Conservation (phyloP, 257 asterid genomes). For the Primulina huaijiensis region DNA sequence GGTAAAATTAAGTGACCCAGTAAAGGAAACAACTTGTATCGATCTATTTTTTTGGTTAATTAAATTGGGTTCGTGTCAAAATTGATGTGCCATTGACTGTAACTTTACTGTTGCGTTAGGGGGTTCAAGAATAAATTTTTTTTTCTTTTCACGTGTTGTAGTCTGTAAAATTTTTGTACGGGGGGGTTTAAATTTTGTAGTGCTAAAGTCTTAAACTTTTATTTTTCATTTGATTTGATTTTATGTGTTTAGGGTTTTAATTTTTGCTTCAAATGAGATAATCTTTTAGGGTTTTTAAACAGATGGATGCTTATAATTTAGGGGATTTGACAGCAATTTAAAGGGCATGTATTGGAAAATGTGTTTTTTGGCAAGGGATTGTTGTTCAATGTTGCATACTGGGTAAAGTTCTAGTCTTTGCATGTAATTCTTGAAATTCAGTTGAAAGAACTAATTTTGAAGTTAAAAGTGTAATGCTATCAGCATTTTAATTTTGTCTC, state of each 20-base stretch:
- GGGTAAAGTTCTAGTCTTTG: slow-evolving; percentile 34
- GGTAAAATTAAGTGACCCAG: slow-evolving; percentile 8
- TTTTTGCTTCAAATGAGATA: slow-evolving; percentile 19
- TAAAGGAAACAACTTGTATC: slow-evolving; percentile 24
- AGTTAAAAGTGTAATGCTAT: slow-evolving; percentile 11
- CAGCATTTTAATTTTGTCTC: slow-evolving; percentile 12
- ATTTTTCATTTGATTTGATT: slow-evolving; percentile 13
- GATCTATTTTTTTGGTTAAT: slow-evolving; percentile 9
- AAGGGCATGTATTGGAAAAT: slow-evolving; percentile 21
- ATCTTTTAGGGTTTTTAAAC: slow-evolving; percentile 34
- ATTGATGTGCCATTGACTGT: slow-evolving; percentile 38
- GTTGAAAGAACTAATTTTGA: slow-evolving; percentile 9
- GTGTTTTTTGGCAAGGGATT: slow-evolving; percentile 4
- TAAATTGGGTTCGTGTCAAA: slow-evolving; percentile 23
- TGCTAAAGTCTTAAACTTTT: slow-evolving; percentile 12
- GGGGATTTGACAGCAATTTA: slow-evolving; percentile 27
- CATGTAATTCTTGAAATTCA: slow-evolving; percentile 27
- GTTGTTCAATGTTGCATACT: not conserved
- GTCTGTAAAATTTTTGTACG: not conserved
- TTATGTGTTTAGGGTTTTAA: slow-evolving; percentile 19
- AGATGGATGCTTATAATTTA: slow-evolving; percentile 20
- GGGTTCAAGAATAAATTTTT: slow-evolving; percentile 3
- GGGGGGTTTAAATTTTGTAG: not conserved
- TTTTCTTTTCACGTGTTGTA: not conserved
- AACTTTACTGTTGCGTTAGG: slow-evolving; percentile 31